Percentiles rank a stretch among this genome's conserved stretches.
phyloP scores from a whole-genome alignment of 495 filamentous ascomycete species.

The Neurospora sublineolata region DNA sequence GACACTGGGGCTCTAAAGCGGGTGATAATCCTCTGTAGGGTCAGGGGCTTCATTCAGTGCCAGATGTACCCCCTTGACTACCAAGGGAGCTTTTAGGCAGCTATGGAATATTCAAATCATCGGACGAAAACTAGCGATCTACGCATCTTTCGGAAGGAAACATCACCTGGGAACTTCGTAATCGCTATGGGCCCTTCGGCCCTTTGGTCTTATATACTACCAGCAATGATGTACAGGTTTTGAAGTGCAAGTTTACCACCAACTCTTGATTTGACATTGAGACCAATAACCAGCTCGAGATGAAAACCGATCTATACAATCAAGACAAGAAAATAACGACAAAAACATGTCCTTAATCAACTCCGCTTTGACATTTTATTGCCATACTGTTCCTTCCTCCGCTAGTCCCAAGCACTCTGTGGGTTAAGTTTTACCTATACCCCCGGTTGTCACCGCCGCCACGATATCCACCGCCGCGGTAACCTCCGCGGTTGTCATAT shows the following conservation, averaged over 20 bases:
- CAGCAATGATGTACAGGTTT: background rate
- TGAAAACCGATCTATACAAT: background rate
- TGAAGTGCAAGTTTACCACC: background rate
- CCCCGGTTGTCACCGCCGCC: constrained; percentile 2
- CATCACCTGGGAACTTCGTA: background rate
- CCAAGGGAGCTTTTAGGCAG: background rate
- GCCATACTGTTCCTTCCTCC: background rate
- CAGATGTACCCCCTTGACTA: background rate
- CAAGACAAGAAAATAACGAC: background rate
- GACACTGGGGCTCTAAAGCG: background rate
- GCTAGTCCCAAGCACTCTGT: background rate
- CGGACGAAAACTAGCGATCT: background rate
- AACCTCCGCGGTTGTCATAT: constrained; percentile 3
- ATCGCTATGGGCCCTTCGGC: background rate
- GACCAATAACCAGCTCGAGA: background rate
- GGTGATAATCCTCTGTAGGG: background rate
- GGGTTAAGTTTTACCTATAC: background rate
- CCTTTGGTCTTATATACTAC: background rate
- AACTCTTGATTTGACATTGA: background rate
- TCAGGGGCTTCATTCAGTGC: background rate
- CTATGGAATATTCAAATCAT: background rate
- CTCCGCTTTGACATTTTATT: background rate
- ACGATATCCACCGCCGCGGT: constrained; percentile 3
- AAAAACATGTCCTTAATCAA: background rate
- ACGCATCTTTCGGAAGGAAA: background rate